Percentiles rank a stretch among this genome's conserved stretches.
phyloP scores from a whole-genome alignment of 495 filamentous ascomycete genomes.

The Trichoderma asperelloides region DNA sequence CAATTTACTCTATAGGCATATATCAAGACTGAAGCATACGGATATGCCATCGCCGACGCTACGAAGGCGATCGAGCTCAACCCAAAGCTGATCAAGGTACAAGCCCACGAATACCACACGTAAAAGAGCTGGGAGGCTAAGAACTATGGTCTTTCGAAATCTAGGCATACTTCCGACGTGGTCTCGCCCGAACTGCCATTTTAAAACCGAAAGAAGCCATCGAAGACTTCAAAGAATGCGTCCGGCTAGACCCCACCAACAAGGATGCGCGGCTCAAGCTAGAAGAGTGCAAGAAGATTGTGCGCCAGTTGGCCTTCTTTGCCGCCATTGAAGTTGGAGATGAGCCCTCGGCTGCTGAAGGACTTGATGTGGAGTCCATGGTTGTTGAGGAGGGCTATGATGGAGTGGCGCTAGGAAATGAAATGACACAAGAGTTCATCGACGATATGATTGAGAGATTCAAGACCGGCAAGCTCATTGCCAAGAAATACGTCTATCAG shows the following conservation, averaged over 20 bases:
- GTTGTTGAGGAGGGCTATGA: constrained; percentile 77
- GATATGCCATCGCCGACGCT: constrained; percentile 85
- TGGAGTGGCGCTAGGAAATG: constrained; percentile 63
- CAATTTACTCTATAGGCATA: constrained; percentile 51
- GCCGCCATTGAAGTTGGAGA: constrained; percentile 92
- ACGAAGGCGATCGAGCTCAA: constrained; percentile 91
- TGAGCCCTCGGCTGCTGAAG: constrained; percentile 82
- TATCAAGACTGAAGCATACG: constrained; percentile 91
- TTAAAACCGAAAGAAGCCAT: constrained; percentile 77
- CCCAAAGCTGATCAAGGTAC: constrained; percentile 74
- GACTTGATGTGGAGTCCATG: constrained; percentile 78
- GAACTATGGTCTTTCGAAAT: background rate
- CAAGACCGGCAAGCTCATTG: constrained; percentile 89
- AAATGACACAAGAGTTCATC: constrained; percentile 95
- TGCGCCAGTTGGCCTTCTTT: constrained; percentile 82
- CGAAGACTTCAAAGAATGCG: constrained; percentile 85
- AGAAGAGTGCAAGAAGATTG: constrained; percentile 85
- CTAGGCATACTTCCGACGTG: constrained; percentile 92
- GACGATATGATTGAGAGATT: constrained; percentile 94
- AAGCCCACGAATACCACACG: constrained; percentile 5
- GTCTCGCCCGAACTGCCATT: constrained; percentile 83
- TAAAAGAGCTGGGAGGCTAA: background rate
- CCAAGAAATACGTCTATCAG: constrained; percentile 94
- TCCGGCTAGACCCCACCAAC: constrained; percentile 77
- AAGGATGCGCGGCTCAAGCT: constrained; percentile 85